Conservation (phyloP, 129 eudicot species). For the Erigeron canadensis region DNA sequence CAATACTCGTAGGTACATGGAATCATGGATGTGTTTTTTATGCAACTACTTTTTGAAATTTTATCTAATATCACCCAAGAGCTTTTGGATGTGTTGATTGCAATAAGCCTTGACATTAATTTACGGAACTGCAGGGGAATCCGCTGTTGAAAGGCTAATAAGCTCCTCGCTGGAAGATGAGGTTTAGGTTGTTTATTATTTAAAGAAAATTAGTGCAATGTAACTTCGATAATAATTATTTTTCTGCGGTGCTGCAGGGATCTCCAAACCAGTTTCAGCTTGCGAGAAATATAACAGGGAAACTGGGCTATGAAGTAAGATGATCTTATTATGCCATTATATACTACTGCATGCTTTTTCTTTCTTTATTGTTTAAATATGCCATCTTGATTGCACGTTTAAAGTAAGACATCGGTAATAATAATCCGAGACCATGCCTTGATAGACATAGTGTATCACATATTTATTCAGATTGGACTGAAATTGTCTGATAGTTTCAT, state of each 20-base stretch:
- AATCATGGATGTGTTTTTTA: constrained; percentile 19
- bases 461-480: background rate
- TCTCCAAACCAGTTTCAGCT: constrained; percentile 60
- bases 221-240: constrained; percentile 18
- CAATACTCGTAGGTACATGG: constrained; percentile 64
- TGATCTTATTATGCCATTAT: constrained; percentile 18
- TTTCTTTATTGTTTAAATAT: background rate
- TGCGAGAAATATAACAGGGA: constrained; percentile 42
- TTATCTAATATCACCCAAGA: background rate
- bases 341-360: constrained; percentile 15
- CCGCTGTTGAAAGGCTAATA: constrained; percentile 66
- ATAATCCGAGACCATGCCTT: constrained; percentile 1
- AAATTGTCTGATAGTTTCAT: background rate
- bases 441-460: background rate
- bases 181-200: constrained; percentile 33
- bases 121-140: constrained; percentile 51
- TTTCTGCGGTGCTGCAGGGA: constrained; percentile 47
- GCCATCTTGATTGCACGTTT: background rate
- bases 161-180: constrained; percentile 55
- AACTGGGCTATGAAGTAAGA: constrained; percentile 64
- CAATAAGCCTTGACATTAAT: constrained; percentile 5
- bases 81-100: constrained; percentile 17
- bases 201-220: constrained; percentile 2
- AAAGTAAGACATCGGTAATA: background rate
- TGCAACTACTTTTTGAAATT: background rate